Evolutionary conservation across 768 basidiomycete genomes (phyloP).

Genomic region (Podaxis rugospora): DNA sequence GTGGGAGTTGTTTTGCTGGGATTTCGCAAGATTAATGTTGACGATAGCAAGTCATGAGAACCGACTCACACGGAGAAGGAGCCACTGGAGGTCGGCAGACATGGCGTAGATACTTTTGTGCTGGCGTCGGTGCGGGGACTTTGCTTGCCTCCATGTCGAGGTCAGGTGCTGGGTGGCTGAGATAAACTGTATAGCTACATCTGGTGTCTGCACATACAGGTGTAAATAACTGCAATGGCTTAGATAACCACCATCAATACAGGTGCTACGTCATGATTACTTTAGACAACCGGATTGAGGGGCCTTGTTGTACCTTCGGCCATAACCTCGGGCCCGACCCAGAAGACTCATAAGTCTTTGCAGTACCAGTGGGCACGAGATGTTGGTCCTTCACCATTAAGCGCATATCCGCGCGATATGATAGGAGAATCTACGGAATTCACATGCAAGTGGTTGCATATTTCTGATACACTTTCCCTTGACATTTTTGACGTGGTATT

Average conservation of each 20-base stretch:
- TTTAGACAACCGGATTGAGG: no score
- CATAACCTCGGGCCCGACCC: no score
- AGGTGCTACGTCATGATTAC: no score
- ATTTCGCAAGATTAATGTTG: slow-evolving; percentile 5
- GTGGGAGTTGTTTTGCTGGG: slow-evolving; percentile 80
- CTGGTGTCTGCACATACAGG: background rate
- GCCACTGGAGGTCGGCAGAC: slow-evolving; percentile 92
- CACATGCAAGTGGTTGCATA: background rate
- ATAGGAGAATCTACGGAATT: background rate
- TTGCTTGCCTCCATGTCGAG: background rate
- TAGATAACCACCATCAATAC: background rate
- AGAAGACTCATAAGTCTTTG: no score
- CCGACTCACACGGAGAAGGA: slow-evolving; percentile 75
- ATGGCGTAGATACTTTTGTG: slow-evolving; percentile 38
- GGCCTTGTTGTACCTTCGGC: no score
- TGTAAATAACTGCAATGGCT: background rate
- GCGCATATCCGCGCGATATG: no score
- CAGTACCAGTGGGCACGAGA: no score
- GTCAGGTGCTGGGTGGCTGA: slow-evolving; percentile 5
- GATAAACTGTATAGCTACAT: slow-evolving; percentile 10
- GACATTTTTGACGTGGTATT: background rate
- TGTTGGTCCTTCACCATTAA: no score
- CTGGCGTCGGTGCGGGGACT: background rate
- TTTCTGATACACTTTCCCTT: background rate
- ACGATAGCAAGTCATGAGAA: background rate